Evolutionary conservation across 208 protist genomes (phyloP), one percentile per base, ranked within the genome.

Genomic region (Acanthamoeba castellanii): DNA sequence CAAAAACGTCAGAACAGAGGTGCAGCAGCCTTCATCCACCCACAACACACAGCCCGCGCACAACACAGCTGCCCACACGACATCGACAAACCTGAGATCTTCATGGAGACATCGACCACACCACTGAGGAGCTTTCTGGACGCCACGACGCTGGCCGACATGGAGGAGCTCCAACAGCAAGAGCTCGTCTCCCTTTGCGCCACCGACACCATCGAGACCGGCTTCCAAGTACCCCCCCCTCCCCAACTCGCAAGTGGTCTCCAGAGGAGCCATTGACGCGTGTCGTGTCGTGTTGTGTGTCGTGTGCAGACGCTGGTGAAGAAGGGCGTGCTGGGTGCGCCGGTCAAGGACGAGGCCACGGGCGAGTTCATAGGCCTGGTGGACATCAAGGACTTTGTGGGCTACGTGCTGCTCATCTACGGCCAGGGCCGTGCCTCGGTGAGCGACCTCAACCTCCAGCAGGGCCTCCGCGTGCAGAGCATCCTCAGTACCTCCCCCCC

Each of bases 331-430:
- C 85, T 92, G 20, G 52, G 85, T 1, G 85, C 85, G 30, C 85
- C 85, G 25, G 85, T 92, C 9, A 74, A 66, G 27, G 61, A 92
- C 85, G 59, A 8, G 30, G 32, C 30, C 27, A 61, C 78, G 6
- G 85, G 85, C 9, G 37, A 74, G 27, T 66, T 66, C 22, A 55
- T 92, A 1, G 85, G 85, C 34, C 22, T 92, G 16, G 85, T 92
- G 34, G 85, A 92, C 59, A 74, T 92, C 34, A 92, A 92, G 37
- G 85, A 92, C 59, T 92, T 92, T 72, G 59, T 92, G 27, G 85
- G 45, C 16, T 92, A 92, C 57, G 34, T 92, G 8, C 34, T 92
- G 50, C 85, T 92, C 85, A 92, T 92, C 32, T 72, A 92, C 22
- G 85, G 85, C 7, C 13, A 92, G 37, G 61, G 85, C 34, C 50